Conservation (phyloP, 2,329 filamentous ascomycete species). For the Colletotrichum tanaceti region DNA sequence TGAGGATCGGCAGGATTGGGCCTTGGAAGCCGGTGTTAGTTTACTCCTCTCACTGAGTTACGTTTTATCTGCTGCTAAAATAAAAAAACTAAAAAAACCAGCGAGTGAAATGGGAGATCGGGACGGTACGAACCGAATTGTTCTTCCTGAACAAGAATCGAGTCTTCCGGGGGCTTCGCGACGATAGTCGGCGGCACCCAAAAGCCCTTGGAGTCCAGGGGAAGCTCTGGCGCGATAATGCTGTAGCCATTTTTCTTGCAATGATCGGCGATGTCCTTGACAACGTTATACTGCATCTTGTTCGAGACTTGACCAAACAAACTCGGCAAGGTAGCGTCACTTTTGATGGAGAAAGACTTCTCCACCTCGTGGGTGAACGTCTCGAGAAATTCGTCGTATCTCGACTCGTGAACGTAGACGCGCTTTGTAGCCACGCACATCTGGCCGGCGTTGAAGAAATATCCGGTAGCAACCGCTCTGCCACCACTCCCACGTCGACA, state of each 20-base stretch:
- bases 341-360: background rate
- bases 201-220: constrained; percentile 58
- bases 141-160: constrained; percentile 66
- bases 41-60: background rate
- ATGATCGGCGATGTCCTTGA: constrained; percentile 59
- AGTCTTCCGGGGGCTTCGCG: constrained; percentile 67
- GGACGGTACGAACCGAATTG: constrained; percentile 50
- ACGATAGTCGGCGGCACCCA: constrained; percentile 69
- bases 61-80: background rate
- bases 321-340: constrained; percentile 38
- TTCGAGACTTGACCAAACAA: constrained; percentile 71
- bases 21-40: constrained; percentile 47
- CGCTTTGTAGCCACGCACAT: constrained; percentile 69
- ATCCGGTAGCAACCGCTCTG: constrained; percentile 57
- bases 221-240: constrained; percentile 47
- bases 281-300: constrained; percentile 70
- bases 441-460: constrained; percentile 66
- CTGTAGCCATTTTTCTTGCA: constrained; percentile 46
- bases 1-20: constrained; percentile 72
- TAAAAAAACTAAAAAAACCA: too few relatives aligned
- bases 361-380: constrained; percentile 45
- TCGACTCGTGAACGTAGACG: constrained; percentile 69
- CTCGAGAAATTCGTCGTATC: constrained; percentile 67
- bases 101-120: background rate
- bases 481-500: constrained; percentile 60